Evolutionary conservation across 1,284 basidiomycete genomes (phyloP), one percentile per base, ranked within the genome.

Genomic region (Polyporus tsugae): DNA sequence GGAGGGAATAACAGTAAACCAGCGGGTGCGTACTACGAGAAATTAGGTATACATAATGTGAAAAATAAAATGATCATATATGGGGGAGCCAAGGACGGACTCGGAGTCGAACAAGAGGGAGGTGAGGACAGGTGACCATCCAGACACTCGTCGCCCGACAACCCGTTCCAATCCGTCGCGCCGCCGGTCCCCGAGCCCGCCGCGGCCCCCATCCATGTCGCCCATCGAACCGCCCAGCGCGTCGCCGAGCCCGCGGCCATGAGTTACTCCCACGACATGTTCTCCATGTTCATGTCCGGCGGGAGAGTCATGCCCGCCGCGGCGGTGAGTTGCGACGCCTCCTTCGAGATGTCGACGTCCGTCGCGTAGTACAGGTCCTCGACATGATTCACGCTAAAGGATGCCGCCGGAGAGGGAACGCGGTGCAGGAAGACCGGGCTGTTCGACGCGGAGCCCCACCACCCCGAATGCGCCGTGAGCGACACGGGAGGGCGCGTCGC

Each of bases 81-180:
- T n/a, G 53, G 35, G n/a, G 57, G 36, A 38, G 9, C 17, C 10
- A 19, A 17, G 15, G 13, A 19, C n/a, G n/a, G n/a, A n/a, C n/a
- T n/a, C 57, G 58, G 58, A 39, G 58, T 13, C 38, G 38, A 38
- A n/a, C 36, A 38, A n/a, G 33, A 35, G 57, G 11, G 38, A 10
- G 35, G 19, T 6, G 33, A 22, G 17, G 35, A 17, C 1, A n/a
- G 35, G 4, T 38, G 55, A 36, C 33, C 13, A 33, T 22, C 71
- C 15, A 72, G 65, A n/a, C 63, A 70, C 59, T 72, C 69, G 63
- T 70, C 67, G 60, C 68, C 67, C 67, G 65, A 58, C 67, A 71
- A 69, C 25, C 67, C 58, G 58, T 60, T 60, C 58, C 58, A 60
- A 38, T 60, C 67, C 33, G 62, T 62, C 58, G 44, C 63, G 33